Base-by-base conservation (phyloP, 2,329 filamentous ascomycete species). In the Colletotrichum truncatum region DNA sequence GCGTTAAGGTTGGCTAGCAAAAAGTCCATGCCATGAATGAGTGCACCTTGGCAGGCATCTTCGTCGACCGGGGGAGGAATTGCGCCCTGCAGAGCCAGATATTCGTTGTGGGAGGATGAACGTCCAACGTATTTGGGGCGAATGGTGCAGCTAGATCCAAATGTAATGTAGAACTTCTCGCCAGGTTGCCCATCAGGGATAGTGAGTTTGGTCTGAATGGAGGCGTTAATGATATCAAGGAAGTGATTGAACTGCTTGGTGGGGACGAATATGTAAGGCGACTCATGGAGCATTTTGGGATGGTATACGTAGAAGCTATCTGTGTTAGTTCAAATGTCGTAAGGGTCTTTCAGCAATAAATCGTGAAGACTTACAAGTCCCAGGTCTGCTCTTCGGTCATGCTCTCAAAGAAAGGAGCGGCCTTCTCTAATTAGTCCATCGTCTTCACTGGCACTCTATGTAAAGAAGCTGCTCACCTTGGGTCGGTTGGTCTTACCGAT, bases 311-410 rank as follows among this genome's bases (percentile, higher is more conserved):
- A 94, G 76, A 90, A 93, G 58, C 91, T 93, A 49, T 7, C 14
- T 11, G 25, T 26, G 56, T 71, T 46, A 72, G 68, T 66, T 32
- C 4, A 16, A 12, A 43, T 14, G 32, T n/a, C 12, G 12, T 8
- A 45, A 4, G n/a, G 36, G n/a, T 30, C n/a, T 16, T 12, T 23
- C 12, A 6, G 26, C n/a, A n/a, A n/a, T n/a, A n/a, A n/a, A n/a
- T n/a, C n/a, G n/a, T n/a, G 41, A 28, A 18, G 4, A 83, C 90
- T 84, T 82, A 96, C 92, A 97, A 80, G 67, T 95, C 89, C 94
- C 94, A 97, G 10, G 80, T 73, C 64, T 87, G 84, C 2, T 81
- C 77, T 70, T 85, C 87, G 68, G 91, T 81, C 52, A 93, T 84
- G 3, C 74, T 72, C 32, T 86, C 81, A 70, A 93, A 93, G 75